Base-by-base conservation (phyloP, 768 basidiomycete species). In the Erythrobasidium yunnanense region DNA sequence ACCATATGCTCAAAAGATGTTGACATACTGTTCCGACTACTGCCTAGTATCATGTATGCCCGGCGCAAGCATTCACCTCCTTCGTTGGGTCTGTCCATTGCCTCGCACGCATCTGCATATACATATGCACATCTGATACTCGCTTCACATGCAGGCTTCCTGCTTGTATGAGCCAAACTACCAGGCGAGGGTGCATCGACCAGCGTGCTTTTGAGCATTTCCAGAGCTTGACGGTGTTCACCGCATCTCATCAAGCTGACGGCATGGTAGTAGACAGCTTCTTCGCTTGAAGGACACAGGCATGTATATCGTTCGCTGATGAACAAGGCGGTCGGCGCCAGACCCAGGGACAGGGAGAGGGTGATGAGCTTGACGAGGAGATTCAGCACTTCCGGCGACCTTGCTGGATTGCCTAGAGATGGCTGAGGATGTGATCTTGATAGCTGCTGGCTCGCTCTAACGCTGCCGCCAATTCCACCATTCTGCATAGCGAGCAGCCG, bases 261-360 rank as follows among this genome's bases (percentile, higher is more conserved):
- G 69, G 89, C 88, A 80, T 88, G 87, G 49, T 91, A 81, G 79
- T 88, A 88, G 65, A 87, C 83, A 70, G 88, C 84, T 73, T 87
- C 85, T 74, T 92, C 90, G 76, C 83, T 84, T 30, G 78, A 75
- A 68, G 81, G 79, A 76, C 87, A 84, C 75, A 87, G 77, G 42
- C 83, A 82, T 74, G 81, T 86, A 75, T 87, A 87, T 69, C 88
- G 79, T 77, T 92, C 90, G 34, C 89, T 88, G 78, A 87, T 87
- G 79, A 93, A 93, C 50, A 88, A 82, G 42, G 90, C 89, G 13
- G 88, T 84, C 76, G 7, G 15, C 53, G 38, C 23, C 49, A 68
- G 49, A 81, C 57, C 67, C 1, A 34, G 35, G 11, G 47, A 51
- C 1, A 68, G 62, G 27, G 67, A 32, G 11, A 53, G 47, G 20